A percentile compares a stretch with the other conserved stretches of the same genome.
These are phyloP conservation scores for Gracilaria gracilis DNA, from an alignment of 23 red algal genomes.

Conservation along the genomic window DNA sequence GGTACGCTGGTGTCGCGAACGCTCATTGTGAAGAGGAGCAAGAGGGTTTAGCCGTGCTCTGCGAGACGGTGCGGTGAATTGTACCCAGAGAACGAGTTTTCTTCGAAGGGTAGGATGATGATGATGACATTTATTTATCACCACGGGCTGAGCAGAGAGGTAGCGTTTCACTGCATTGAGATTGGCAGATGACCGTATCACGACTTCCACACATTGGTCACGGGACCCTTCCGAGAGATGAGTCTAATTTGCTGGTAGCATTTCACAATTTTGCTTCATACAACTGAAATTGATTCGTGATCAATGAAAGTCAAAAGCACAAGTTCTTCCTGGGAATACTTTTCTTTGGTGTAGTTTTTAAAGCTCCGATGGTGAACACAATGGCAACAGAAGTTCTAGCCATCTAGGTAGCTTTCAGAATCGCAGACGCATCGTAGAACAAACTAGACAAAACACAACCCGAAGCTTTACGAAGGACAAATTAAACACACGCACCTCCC, in stretches of 20 bases:
- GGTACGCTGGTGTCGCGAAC: constrained; percentile 69
- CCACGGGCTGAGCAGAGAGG: too few relatives aligned
- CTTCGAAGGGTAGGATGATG: too few relatives aligned
- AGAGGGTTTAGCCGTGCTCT: not conserved
- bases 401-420: not conserved
- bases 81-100: not conserved
- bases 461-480: not conserved
- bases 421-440: not conserved
- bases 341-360: not conserved
- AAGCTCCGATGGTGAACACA: not conserved
- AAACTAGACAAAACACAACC: not conserved
- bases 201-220: too few relatives aligned
- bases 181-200: too few relatives aligned
- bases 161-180: too few relatives aligned
- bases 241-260: too few relatives aligned
- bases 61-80: not conserved
- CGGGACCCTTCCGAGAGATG: too few relatives aligned
- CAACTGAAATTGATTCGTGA: not conserved
- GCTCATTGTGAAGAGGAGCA: constrained; percentile 39
- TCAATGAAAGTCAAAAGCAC: too few relatives aligned
- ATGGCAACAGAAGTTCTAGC: too few relatives aligned
- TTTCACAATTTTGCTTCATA: not conserved
- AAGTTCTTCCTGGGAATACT: too few relatives aligned
- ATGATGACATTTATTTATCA: too few relatives aligned
- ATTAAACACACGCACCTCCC: constrained; percentile 1